phyloP scores from a whole-genome alignment of 768 basidiomycete genomes.

The Mycena metata region DNA sequence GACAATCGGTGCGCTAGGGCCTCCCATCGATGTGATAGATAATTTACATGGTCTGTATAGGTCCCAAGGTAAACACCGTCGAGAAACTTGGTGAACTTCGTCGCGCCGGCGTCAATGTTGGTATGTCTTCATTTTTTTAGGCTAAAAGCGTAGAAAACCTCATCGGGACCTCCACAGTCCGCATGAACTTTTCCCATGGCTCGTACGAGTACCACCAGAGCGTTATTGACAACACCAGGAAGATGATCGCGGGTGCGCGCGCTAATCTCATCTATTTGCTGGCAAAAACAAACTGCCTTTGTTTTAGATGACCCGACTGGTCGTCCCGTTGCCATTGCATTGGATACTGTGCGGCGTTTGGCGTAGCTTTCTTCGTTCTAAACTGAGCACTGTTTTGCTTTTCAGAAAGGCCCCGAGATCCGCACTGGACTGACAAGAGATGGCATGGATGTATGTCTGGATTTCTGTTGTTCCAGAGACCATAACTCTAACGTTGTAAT shows the following conservation, averaged over 20 bases:
- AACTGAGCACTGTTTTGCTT: slow-evolving; percentile 23
- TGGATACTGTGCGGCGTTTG: slow-evolving; percentile 85
- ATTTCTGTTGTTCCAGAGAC: slow-evolving; percentile 7
- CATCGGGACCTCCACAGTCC: slow-evolving; percentile 67
- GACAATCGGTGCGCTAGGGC: slow-evolving; percentile 83
- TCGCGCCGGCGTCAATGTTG: slow-evolving; percentile 96
- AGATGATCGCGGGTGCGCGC: slow-evolving; percentile 79
- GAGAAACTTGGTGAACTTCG: slow-evolving; percentile 90
- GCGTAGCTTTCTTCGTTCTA: not conserved
- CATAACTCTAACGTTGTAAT: slow-evolving; percentile 31
- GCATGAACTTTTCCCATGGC: slow-evolving; percentile 99
- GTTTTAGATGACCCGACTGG: slow-evolving; percentile 74
- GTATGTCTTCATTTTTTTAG: slow-evolving; percentile 62
- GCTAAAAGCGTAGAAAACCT: slow-evolving; percentile 4
- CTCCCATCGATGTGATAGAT: slow-evolving; percentile 29
- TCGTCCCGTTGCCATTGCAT: slow-evolving; percentile 95
- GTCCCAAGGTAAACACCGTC: slow-evolving; percentile 93
- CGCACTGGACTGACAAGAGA: slow-evolving; percentile 94
- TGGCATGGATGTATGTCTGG: slow-evolving; percentile 81
- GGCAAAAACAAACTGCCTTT: not conserved
- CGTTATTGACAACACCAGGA: slow-evolving; percentile 97
- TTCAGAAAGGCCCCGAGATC: slow-evolving; percentile 99
- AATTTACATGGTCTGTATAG: slow-evolving; percentile 61
- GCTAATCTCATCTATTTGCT: not conserved
- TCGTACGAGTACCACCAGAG: slow-evolving; percentile 99